Conservation (phyloP, 2,329 filamentous ascomycete genomes). For the Nigrospora oryzae region DNA sequence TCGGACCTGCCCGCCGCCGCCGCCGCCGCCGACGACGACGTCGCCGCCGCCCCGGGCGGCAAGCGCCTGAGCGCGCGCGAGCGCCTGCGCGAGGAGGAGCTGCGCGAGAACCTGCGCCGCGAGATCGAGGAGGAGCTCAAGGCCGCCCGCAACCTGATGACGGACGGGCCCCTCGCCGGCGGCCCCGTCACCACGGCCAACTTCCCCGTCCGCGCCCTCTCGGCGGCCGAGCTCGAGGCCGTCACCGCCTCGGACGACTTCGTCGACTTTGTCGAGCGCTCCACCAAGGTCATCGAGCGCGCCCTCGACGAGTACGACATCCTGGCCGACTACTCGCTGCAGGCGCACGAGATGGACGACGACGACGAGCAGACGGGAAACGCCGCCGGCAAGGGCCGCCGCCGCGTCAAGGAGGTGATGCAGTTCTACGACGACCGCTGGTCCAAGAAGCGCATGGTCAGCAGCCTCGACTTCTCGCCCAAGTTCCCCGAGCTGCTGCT, state of each 20-base stretch:
- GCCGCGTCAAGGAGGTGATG: slow-evolving; percentile 75
- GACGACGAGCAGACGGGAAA: slow-evolving; percentile 73
- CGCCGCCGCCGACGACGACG: slow-evolving; percentile 44
- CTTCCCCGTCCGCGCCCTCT: slow-evolving; percentile 74
- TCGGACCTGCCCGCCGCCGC: slow-evolving; percentile 48
- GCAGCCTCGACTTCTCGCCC: slow-evolving; percentile 87
- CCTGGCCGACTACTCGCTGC: slow-evolving; percentile 84
- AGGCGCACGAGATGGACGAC: slow-evolving; percentile 66
- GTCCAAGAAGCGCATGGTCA: slow-evolving; percentile 97
- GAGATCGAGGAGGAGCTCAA: slow-evolving; percentile 92
- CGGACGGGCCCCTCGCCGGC: slow-evolving; percentile 38
- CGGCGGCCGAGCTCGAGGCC: slow-evolving; percentile 76
- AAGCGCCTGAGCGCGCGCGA: slow-evolving; percentile 74
- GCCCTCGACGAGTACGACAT: slow-evolving; percentile 96
- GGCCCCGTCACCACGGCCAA: slow-evolving; percentile 37
- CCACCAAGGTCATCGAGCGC: slow-evolving; percentile 93
- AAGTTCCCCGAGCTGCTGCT: slow-evolving; percentile 91
- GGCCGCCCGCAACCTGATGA: slow-evolving; percentile 54
- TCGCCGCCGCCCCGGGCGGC: slow-evolving; percentile 49
- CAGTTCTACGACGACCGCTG: slow-evolving; percentile 94
- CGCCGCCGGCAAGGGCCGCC: slow-evolving; percentile 59
- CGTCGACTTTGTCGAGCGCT: slow-evolving; percentile 87
- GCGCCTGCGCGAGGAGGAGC: slow-evolving; percentile 78
- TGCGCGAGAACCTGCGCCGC: slow-evolving; percentile 72
- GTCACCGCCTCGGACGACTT: slow-evolving; percentile 92